Evolutionary conservation across 2,329 filamentous ascomycete species (phyloP), one percentile per base, ranked within the genome.

Genomic region (Arthroderma sp.): DNA sequence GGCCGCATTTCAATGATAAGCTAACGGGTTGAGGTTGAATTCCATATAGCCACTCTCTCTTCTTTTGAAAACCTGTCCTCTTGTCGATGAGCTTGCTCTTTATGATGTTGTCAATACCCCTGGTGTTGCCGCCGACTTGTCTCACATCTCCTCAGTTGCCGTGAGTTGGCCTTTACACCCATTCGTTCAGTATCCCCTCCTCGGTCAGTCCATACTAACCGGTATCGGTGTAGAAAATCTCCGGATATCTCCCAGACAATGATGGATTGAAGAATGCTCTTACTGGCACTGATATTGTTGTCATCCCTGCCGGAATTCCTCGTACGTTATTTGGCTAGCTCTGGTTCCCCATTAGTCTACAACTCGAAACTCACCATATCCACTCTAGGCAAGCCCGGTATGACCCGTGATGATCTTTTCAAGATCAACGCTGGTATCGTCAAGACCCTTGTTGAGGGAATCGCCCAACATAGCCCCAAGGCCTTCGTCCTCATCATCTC

Each of bases 71-170:
- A 79, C 83, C 55, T 85, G 75, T 62, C 83, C 87, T 53, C 79
- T 86, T 61, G 75, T 98, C 60, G 83, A 89, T 60, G 86, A 96
- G 73, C 85, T 98, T 59, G 76, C 87, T 50, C 84, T 98, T 58
- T 98, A 95, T 75, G 91, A 98, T 94, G 88, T 98, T 55, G 89
- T 96, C 69, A 95, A 96, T 78, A 93, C 87, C 42, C 88, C 87
- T 58, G 91, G 91, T 69, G 91, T 98, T 62, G 86, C 88, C 54
- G 81, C 89, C 60, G 91, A 98, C 66, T 80, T 98, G 49, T 95
- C 88, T 50, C 91, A 98, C 76, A 96, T 98, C 70, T 94, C 89
- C 49, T 86, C 87, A 51, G 76, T 78, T 57, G 89, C 91, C 54
- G 79, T 82, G 75, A 53, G 84, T 81, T 49, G 6, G 6, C 34